Conservation (phyloP, 2,329 filamentous ascomycete species). For the Xylariaceae sp. region DNA sequence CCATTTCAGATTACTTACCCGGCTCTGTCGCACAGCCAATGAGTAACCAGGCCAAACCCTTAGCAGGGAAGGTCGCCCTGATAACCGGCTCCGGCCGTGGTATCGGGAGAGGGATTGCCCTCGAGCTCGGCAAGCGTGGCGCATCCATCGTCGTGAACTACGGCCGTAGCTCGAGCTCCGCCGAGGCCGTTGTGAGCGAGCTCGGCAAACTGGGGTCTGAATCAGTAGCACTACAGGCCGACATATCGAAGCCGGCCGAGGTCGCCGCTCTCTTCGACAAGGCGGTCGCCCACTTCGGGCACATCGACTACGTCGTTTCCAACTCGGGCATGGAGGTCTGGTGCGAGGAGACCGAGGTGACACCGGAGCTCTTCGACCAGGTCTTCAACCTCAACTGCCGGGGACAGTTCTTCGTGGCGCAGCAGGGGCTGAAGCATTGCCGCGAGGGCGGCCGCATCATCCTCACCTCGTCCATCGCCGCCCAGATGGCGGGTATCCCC, state of each 20-base stretch:
- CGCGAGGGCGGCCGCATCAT: constrained; percentile 71
- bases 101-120: constrained; percentile 67
- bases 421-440: constrained; percentile 73
- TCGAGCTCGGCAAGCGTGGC: constrained; percentile 68
- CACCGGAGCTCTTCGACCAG: constrained; percentile 70
- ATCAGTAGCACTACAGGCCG: constrained; percentile 63
- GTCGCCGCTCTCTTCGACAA: constrained; percentile 67
- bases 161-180: constrained; percentile 55
- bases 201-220: constrained; percentile 59
- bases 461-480: constrained; percentile 71
- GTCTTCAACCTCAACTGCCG: constrained; percentile 73
- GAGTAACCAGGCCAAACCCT: constrained; percentile 40
- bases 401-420: constrained; percentile 77
- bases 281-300: constrained; percentile 67
- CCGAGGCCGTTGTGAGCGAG: constrained; percentile 58
- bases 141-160: constrained; percentile 71
- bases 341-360: constrained; percentile 70
- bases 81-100: constrained; percentile 68
- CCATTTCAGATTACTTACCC: constrained; percentile 19
- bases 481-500: constrained; percentile 66
- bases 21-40: constrained; percentile 22
- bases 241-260: constrained; percentile 62
- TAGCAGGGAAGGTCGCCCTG: constrained; percentile 58
- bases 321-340: constrained; percentile 74
- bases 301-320: constrained; percentile 72